A percentile compares a stretch with the other conserved stretches of the same genome.
Conservation (phyloP, 345 rosid genomes). For the Moricandia arvensis region DNA sequence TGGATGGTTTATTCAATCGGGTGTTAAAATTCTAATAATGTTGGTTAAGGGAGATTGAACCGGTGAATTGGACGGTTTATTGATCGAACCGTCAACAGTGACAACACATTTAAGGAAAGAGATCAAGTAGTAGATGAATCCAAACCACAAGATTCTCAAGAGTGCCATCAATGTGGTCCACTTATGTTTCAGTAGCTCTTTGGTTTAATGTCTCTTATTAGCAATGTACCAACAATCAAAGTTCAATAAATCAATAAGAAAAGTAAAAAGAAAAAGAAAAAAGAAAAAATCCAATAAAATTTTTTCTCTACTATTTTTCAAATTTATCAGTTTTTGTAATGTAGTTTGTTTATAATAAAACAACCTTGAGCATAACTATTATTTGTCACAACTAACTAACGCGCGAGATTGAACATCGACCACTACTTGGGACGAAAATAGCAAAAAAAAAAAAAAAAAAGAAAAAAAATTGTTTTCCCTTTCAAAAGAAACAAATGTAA, state of each 20-base stretch:
- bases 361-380: background rate
- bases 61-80: background rate
- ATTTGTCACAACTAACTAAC: background rate
- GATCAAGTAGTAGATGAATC: background rate
- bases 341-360: background rate
- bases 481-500: background rate
- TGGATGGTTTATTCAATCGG: background rate
- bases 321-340: background rate
- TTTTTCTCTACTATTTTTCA: no score
- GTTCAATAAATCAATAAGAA: background rate
- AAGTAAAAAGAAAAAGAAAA: background rate
- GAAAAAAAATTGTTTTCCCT: background rate
- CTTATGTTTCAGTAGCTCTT: background rate
- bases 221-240: background rate
- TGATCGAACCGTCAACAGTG: background rate
- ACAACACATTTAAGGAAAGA: background rate
- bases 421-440: slow-evolving; percentile 24
- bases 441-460: background rate
- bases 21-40: no score
- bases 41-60: background rate
- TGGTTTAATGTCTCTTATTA: background rate
- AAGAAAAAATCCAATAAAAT: background rate
- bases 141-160: background rate
- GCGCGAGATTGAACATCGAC: slow-evolving; percentile 19
- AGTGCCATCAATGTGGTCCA: background rate